Conservation (phyloP, 352 stramenopile genomes). For the Globisporangium ultimum region DNA sequence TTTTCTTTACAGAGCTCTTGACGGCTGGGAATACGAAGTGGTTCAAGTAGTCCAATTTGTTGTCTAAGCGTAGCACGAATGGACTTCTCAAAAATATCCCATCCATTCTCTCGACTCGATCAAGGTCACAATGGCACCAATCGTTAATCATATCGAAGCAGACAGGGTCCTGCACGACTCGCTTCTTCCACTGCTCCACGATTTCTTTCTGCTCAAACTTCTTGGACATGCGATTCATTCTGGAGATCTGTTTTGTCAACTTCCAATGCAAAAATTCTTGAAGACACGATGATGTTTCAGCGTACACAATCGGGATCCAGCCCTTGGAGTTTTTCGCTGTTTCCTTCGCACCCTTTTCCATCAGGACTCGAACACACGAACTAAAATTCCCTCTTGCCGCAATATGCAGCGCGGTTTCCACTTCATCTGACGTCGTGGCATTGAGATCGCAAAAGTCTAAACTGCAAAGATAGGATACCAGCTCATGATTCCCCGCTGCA, state of each 20-base stretch:
- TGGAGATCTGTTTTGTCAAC: constrained; percentile 49
- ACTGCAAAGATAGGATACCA: constrained; percentile 35
- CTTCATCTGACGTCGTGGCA: constrained; percentile 25
- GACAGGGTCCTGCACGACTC: constrained; percentile 33
- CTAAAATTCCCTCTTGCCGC: constrained; percentile 31
- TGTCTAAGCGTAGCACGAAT: constrained; percentile 60
- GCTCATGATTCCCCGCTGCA: constrained; percentile 41
- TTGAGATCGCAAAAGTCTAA: constrained; percentile 34
- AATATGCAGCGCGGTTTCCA: constrained; percentile 59
- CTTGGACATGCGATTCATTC: constrained; percentile 42
- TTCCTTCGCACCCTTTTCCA: constrained; percentile 32
- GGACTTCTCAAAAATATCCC: constrained; percentile 41
- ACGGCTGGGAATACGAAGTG: constrained; percentile 35
- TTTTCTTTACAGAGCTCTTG: constrained; percentile 1
- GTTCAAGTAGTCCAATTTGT: constrained; percentile 56
- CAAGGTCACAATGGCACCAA: constrained; percentile 45
- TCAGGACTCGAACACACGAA: constrained; percentile 33
- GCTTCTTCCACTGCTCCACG: constrained; percentile 44
- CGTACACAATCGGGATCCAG: constrained; percentile 50
- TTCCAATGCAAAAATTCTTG: constrained; percentile 60
- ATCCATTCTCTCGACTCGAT: constrained; percentile 51
- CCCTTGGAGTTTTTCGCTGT: constrained; percentile 40
- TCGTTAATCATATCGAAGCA: constrained; percentile 71
- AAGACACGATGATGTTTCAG: constrained; percentile 20
- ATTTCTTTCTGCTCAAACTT: constrained; percentile 43